These are phyloP conservation scores for Citrullus amarus DNA, from an alignment of 306 rosid genomes.

Conservation along the genomic window DNA sequence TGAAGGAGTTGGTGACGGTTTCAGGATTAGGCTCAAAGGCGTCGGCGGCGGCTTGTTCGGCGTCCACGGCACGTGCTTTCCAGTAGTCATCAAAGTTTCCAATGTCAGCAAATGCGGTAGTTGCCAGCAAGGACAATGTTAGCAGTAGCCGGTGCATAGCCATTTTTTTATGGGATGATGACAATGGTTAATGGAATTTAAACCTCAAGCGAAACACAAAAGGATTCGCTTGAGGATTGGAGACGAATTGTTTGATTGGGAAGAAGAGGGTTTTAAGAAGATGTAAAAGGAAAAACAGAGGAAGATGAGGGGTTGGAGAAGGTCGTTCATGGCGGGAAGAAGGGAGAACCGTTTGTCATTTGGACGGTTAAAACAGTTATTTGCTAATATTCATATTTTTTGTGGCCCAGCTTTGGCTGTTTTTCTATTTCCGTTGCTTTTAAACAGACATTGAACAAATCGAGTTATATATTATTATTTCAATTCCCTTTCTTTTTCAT, in stretches of 20 bases:
- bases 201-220: constrained; percentile 4
- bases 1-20: constrained; percentile 24
- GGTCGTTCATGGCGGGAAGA: constrained; percentile 1
- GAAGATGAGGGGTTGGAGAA: neutral
- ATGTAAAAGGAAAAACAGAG: neutral
- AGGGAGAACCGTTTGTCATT: neutral
- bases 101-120: constrained; percentile 15
- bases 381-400: neutral
- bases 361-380: neutral
- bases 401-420: neutral
- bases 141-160: neutral
- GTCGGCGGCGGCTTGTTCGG: constrained; percentile 2
- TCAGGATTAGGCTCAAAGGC: constrained; percentile 33
- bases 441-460: neutral
- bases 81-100: constrained; percentile 36
- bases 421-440: neutral
- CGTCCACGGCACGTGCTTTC: constrained; percentile 26
- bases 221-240: neutral
- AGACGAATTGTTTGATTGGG: neutral
- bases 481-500: too few species aligned
- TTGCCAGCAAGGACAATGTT: constrained; percentile 13
- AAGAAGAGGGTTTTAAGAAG: neutral
- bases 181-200: too few species aligned
- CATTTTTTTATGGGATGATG: neutral
- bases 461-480: too few species aligned